Conservation (phyloP, 2,329 filamentous ascomycete species). For the Aspergillus brasiliensis region DNA sequence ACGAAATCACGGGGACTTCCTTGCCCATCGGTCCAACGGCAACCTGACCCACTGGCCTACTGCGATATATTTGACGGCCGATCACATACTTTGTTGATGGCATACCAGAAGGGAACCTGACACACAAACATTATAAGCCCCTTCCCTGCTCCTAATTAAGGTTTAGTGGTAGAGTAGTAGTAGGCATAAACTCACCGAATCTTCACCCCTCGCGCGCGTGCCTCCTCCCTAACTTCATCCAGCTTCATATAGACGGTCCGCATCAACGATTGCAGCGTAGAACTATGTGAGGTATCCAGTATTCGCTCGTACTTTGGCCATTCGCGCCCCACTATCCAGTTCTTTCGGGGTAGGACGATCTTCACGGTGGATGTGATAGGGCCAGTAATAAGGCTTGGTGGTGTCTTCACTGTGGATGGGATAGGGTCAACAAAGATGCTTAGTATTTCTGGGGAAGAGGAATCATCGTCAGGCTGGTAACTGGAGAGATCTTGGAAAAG, state of each 20-base stretch:
- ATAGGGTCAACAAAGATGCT: too few relatives aligned
- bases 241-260: background rate
- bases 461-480: too few relatives aligned
- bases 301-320: too few relatives aligned
- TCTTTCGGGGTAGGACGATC: conserved; percentile 8
- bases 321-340: conserved; percentile 1
- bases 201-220: background rate
- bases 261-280: conserved; percentile 1
- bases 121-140: too few relatives aligned
- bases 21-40: background rate
- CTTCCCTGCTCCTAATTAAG: too few relatives aligned
- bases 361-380: too few relatives aligned
- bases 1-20: background rate
- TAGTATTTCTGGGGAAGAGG: too few relatives aligned
- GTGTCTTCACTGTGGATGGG: background rate
- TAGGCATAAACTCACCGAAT: conserved; percentile 4
- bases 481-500: too few relatives aligned
- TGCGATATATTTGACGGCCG: background rate
- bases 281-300: background rate
- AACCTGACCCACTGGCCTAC: background rate
- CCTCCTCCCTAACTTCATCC: background rate
- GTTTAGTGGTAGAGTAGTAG: too few relatives aligned
- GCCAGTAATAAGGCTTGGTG: too few relatives aligned
- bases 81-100: background rate
- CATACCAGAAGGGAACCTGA: background rate